Conservation (phyloP, 179 eudicot species). For the Silene coronaria region DNA sequence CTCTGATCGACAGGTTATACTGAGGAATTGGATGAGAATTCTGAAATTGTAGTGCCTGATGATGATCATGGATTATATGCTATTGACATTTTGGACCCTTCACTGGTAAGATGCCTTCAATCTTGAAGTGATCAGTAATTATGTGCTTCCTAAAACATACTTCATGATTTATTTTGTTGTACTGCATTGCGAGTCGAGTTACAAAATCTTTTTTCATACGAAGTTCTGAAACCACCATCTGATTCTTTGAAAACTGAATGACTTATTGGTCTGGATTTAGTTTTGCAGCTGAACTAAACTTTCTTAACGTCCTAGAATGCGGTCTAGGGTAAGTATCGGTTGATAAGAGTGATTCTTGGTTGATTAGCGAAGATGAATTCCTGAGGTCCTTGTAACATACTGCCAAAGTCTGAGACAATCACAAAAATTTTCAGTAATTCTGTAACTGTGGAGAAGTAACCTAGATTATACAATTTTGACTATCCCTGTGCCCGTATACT, state of each 20-base stretch:
- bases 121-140: neutral
- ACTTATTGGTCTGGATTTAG: neutral
- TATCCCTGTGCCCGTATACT: too few relatives aligned
- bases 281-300: neutral
- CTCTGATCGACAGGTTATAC: conserved; percentile 57
- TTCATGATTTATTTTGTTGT: neutral
- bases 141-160: neutral
- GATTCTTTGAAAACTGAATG: neutral
- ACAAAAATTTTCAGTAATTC: too few relatives aligned
- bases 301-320: neutral
- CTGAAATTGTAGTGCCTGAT: conserved; percentile 73
- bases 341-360: too few relatives aligned
- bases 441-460: too few relatives aligned
- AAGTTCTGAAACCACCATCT: neutral
- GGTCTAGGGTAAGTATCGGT: neutral
- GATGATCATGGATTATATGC: conserved; percentile 94
- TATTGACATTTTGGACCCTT: conserved; percentile 92
- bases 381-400: too few relatives aligned
- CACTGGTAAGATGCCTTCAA: conserved; percentile 45
- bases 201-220: too few relatives aligned
- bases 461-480: too few relatives aligned
- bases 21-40: conserved; percentile 57
- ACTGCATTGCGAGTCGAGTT: neutral
- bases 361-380: too few relatives aligned
- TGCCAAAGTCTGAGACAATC: too few relatives aligned